phyloP scores from a whole-genome alignment of 2,329 filamentous ascomycete genomes.

The Nannizziopsis barbatae region DNA sequence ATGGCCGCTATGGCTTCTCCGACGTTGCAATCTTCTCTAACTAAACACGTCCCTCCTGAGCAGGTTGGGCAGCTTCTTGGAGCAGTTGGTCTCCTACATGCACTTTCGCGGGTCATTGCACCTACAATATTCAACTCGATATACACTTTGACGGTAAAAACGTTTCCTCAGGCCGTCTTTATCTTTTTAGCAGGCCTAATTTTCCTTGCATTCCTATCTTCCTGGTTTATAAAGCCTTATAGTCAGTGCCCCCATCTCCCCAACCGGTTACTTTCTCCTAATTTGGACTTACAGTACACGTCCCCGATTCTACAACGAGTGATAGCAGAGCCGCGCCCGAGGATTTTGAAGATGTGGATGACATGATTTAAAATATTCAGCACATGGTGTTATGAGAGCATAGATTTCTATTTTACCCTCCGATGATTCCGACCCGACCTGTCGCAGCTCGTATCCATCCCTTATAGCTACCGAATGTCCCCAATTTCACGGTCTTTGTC shows the following conservation, averaged over 20 bases:
- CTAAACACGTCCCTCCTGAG: slow-evolving; percentile 79
- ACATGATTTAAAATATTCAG: background rate
- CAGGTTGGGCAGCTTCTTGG: slow-evolving; percentile 79
- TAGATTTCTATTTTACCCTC: no score
- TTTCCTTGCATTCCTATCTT: slow-evolving; percentile 51
- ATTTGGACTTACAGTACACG: background rate
- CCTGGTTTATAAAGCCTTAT: slow-evolving; percentile 61
- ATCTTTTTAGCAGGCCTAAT: slow-evolving; percentile 61
- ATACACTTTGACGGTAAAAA: slow-evolving; percentile 68
- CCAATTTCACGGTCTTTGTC: no score
- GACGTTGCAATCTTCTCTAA: slow-evolving; percentile 70
- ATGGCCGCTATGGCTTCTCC: slow-evolving; percentile 77
- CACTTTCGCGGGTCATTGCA: slow-evolving; percentile 63
- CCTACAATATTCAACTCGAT: slow-evolving; percentile 78
- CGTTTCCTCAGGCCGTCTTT: slow-evolving; percentile 72
- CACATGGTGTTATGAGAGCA: no score
- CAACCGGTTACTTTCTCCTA: background rate
- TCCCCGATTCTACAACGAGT: background rate
- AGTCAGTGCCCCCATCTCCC: slow-evolving; percentile 47
- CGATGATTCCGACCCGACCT: no score
- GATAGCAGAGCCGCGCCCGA: slow-evolving; percentile 4
- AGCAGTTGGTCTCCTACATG: slow-evolving; percentile 74
- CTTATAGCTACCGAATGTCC: no score
- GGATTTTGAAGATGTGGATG: slow-evolving; percentile 9
- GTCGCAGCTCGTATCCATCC: no score